phyloP scores from a whole-genome alignment of 108 stramenopile genomes.

The Thalassiosira profunda region DNA sequence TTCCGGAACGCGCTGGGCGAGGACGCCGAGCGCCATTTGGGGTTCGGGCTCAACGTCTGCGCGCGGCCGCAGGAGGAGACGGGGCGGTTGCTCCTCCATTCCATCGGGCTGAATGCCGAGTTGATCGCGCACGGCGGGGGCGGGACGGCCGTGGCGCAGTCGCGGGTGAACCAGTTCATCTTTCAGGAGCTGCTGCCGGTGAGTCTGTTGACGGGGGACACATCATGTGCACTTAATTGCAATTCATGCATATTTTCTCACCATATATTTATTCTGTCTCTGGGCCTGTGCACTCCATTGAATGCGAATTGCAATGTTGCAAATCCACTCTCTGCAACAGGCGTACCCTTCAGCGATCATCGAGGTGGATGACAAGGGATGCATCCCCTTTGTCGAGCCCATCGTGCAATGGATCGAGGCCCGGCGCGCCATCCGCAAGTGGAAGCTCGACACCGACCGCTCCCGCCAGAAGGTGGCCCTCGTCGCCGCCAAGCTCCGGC shows the following conservation, averaged over 20 bases:
- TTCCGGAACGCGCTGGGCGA: not conserved
- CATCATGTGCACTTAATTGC: no score
- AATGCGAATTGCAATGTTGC: no score
- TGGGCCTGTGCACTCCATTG: no score
- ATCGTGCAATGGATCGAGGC: conserved; percentile 16
- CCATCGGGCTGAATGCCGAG: conserved; percentile 11
- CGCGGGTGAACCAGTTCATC: conserved; percentile 6
- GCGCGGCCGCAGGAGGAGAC: not conserved
- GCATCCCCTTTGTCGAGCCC: conserved; percentile 10
- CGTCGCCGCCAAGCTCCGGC: not conserved
- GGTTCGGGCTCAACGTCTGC: not conserved
- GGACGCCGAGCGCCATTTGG: not conserved
- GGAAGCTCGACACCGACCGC: conserved; percentile 8
- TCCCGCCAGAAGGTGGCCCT: conserved; percentile 1
- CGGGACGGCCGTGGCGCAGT: not conserved
- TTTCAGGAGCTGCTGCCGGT: conserved; percentile 3
- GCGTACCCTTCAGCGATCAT: conserved; percentile 16
- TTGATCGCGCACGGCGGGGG: not conserved
- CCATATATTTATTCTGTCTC: no score
- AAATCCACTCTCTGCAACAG: no score
- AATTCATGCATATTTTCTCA: no score
- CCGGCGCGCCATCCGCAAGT: conserved; percentile 3
- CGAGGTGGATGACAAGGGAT: conserved; percentile 9
- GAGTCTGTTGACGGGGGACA: no score
- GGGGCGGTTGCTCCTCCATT: conserved; percentile 3